Conservation (phyloP, 2,329 filamentous ascomycete genomes). For the Sporothrix dimorphospora region DNA sequence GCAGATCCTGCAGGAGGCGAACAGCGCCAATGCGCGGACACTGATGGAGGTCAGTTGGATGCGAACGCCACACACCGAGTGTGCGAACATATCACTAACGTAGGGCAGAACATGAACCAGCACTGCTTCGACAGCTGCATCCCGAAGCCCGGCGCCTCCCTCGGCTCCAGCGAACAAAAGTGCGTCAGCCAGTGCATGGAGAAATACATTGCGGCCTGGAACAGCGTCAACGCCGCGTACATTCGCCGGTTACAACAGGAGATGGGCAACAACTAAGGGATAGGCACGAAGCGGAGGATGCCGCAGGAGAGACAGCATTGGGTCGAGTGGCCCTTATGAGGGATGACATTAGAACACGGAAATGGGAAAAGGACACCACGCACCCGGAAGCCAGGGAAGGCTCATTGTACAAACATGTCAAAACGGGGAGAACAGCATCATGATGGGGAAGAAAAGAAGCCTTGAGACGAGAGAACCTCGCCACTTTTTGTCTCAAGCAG, state of each 20-base stretch:
- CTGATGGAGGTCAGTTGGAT: constrained; percentile 65
- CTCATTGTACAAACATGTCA: constrained; percentile 3
- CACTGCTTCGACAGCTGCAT: constrained; percentile 81
- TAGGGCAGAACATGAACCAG: constrained; percentile 72
- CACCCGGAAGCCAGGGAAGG: neutral
- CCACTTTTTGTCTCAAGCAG: neutral
- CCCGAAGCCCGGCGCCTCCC: constrained; percentile 66
- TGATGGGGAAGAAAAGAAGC: neutral
- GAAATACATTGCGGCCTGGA: constrained; percentile 83
- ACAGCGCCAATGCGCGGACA: constrained; percentile 68
- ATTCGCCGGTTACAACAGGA: constrained; percentile 66
- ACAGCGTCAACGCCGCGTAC: constrained; percentile 70
- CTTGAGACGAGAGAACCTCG: constrained; percentile 15
- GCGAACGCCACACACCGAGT: neutral
- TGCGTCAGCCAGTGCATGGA: constrained; percentile 81
- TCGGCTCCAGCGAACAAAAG: constrained; percentile 68
- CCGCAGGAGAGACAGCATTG: neutral
- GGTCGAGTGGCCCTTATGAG: neutral
- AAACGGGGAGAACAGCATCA: neutral
- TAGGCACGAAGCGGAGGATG: neutral
- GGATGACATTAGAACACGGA: neutral
- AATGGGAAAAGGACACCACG: neutral
- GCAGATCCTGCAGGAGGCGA: constrained; percentile 66
- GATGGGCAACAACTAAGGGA: constrained; percentile 41
- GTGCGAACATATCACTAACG: neutral